Conservation (phyloP, 805 yeast species). For the Cyberlindnera sargentensis region DNA sequence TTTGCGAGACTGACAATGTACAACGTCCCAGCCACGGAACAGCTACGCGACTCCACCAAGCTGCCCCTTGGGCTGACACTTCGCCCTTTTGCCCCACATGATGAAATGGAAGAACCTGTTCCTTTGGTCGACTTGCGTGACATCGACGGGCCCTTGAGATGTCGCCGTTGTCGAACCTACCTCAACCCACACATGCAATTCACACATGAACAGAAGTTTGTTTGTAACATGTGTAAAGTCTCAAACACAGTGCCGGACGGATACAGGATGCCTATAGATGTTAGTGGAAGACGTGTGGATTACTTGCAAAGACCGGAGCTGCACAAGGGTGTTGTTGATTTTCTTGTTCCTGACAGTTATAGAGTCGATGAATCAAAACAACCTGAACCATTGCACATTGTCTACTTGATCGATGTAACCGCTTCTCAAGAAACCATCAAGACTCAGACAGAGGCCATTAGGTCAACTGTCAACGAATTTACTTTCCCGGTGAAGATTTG, state of each 20-base stretch:
- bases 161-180: constrained; percentile 87
- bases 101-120: constrained; percentile 42
- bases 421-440: constrained; percentile 54
- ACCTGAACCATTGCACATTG: constrained; percentile 52
- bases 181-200: constrained; percentile 76
- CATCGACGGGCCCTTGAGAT: constrained; percentile 71
- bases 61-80: constrained; percentile 78
- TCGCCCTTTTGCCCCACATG: constrained; percentile 73
- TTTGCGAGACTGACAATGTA: constrained; percentile 75
- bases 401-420: constrained; percentile 68
- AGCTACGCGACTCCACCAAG: constrained; percentile 57
- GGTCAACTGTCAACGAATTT: constrained; percentile 36
- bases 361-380: constrained; percentile 38
- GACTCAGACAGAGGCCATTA: constrained; percentile 63
- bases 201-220: constrained; percentile 52
- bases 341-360: constrained; percentile 68
- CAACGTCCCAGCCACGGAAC: constrained; percentile 70
- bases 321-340: constrained; percentile 77
- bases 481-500: constrained; percentile 39
- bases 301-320: constrained; percentile 65
- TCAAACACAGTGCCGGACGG: constrained; percentile 62
- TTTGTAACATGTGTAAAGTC: constrained; percentile 84
- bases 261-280: constrained; percentile 57
- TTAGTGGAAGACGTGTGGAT: constrained; percentile 58
- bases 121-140: constrained; percentile 57